Evolutionary conservation across 2,329 filamentous ascomycete genomes (phyloP), one percentile per base, ranked within the genome.

Genomic region (Geoglossum cookeanum): DNA sequence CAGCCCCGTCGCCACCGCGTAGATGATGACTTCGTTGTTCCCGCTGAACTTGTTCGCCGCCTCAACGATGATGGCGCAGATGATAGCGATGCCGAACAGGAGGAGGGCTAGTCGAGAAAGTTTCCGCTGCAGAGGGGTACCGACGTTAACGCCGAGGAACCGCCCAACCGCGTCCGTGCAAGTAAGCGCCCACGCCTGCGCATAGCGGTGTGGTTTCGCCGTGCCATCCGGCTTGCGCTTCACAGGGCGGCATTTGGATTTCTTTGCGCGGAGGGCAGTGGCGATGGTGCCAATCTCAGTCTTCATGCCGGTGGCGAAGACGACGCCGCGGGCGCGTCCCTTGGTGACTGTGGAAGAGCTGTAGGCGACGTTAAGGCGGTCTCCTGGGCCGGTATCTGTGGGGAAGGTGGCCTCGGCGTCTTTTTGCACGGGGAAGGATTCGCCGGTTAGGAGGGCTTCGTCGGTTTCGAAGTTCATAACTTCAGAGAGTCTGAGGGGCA

Each of bases 111-210:
- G 83, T 69, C 90, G 88, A 71, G 85, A 88, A 55, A 95, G 76
- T 65, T 87, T 91, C 62, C 84, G 83, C 71, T 94, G 87, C 51
- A 95, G 74, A 0, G 89, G 89, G 1, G 89, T 94, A 54, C 88
- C 88, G 57, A 85, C 77, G 57, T 78, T 83, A 59, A 85, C 75
- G 55, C 83, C 83, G 6, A 86, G 72, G 64, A 87, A 84, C 42
- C 75, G 72, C 3, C 79, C 80, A 58, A 83, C 67, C 4, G 76
- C 77, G 65, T 83, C 79, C 13, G 72, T 74, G 48, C 74, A 67
- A 3, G 79, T 83, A 44, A 75, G 68, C 45, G 63, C 64, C 8
- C 65, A 63, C 17, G 59, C 55, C 17, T 55, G 3, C 11, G 33
- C 33, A 11, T 37, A 11, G 11, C 33, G 33, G 33, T 37, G 33